Evolutionary conservation across 2,329 filamentous ascomycete species (phyloP).

Genomic region (Nannizziopsis arthrosporioides): DNA sequence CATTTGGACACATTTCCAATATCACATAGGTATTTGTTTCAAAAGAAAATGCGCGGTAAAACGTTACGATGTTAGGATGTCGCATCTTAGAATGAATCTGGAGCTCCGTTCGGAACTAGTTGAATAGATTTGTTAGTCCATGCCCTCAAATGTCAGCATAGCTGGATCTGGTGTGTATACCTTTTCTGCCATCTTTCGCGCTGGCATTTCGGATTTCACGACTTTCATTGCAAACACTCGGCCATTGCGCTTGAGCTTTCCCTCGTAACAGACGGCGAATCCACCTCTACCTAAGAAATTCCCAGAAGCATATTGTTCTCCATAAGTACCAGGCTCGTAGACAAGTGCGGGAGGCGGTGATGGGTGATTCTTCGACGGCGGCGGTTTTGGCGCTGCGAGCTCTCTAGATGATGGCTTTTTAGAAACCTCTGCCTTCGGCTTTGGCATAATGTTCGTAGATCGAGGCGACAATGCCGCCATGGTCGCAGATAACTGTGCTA

Average conservation of each 20-base stretch:
- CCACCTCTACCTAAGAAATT: conserved; percentile 40
- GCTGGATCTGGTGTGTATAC: conserved; percentile 19
- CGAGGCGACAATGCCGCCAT: conserved; percentile 37
- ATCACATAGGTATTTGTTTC: conserved; percentile 84
- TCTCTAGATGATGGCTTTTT: conserved; percentile 24
- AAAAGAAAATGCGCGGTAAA: conserved; percentile 86
- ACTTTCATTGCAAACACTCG: conserved; percentile 41
- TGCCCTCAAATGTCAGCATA: background rate
- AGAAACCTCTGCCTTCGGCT: conserved; percentile 29
- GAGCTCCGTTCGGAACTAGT: conserved; percentile 63
- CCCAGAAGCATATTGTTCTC: conserved; percentile 37
- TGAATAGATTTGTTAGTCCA: conserved; percentile 7
- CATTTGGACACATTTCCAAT: conserved; percentile 86
- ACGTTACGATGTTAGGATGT: conserved; percentile 91
- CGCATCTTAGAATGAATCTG: conserved; percentile 98
- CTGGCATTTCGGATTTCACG: conserved; percentile 39
- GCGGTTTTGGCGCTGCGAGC: conserved; percentile 23
- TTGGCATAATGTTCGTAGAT: conserved; percentile 37
- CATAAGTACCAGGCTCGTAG: conserved; percentile 34
- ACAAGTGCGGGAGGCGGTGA: conserved; percentile 36
- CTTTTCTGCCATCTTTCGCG: conserved; percentile 44
- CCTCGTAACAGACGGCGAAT: conserved; percentile 42
- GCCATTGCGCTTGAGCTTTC: conserved; percentile 33
- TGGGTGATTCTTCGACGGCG: conserved; percentile 34
- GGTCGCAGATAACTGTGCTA: background rate